phyloP scores from a whole-genome alignment of 371 early-diverging fungal species.

The Thermomucor indicae-seudaticae region DNA sequence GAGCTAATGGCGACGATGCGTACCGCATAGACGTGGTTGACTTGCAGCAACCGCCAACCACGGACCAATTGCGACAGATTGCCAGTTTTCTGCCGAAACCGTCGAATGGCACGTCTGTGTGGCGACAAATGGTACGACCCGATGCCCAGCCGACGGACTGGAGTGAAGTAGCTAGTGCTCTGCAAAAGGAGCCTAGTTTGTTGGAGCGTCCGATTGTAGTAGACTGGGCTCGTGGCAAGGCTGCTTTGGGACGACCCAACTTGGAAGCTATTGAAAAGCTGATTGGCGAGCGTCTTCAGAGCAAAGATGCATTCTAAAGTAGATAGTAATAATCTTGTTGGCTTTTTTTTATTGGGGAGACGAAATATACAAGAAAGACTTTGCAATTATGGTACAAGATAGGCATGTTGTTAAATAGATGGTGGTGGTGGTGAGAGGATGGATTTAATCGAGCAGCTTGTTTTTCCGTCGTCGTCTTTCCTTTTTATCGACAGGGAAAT shows the following conservation, averaged over 20 bases:
- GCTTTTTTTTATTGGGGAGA: not conserved
- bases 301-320: not conserved
- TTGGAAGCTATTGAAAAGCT: slow-evolving; percentile 15
- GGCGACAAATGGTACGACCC: slow-evolving; percentile 9
- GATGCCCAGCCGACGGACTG: slow-evolving; percentile 12
- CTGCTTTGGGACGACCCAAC: slow-evolving; percentile 25
- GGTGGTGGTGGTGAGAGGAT: not conserved
- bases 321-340: not conserved
- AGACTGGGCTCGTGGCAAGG: slow-evolving; percentile 35
- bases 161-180: slow-evolving; percentile 4
- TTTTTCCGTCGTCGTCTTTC: slow-evolving; percentile 2
- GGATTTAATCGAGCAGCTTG: not conserved
- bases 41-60: slow-evolving; percentile 10
- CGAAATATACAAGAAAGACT: not conserved
- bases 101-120: not conserved
- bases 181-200: slow-evolving; percentile 8
- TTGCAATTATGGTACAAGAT: not conserved
- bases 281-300: not conserved
- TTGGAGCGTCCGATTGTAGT: slow-evolving; percentile 38
- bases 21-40: slow-evolving; percentile 38
- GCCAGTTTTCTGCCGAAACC: slow-evolving; percentile 9
- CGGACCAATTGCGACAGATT: slow-evolving; percentile 16
- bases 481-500: slow-evolving; percentile 4
- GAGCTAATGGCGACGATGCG: slow-evolving; percentile 15
- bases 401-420: not conserved